These are phyloP conservation scores for Flammula alnicola DNA, from an alignment of 1,284 basidiomycete genomes.

Conservation along the genomic window DNA sequence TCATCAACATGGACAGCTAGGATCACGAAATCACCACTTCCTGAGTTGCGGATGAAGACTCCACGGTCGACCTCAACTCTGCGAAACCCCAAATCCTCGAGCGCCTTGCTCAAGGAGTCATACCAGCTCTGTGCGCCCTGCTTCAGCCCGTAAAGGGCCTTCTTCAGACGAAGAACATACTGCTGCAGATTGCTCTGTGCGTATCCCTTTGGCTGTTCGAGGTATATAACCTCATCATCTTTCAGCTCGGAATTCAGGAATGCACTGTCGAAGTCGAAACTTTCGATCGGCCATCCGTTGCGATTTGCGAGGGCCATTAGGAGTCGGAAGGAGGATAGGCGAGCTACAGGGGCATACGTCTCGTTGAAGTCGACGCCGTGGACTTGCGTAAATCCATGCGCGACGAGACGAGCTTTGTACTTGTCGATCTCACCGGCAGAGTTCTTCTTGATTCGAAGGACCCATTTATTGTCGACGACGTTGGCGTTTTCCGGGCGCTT, in stretches of 20 bases:
- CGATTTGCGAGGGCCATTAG: too few relatives aligned
- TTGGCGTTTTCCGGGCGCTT: slow-evolving; percentile 11
- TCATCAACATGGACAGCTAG: slow-evolving; percentile 17
- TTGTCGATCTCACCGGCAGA: neutral
- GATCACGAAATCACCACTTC: neutral
- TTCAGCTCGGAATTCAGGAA: too few relatives aligned
- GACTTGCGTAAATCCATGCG: neutral
- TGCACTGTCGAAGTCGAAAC: too few relatives aligned
- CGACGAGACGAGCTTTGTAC: neutral
- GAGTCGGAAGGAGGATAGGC: neutral
- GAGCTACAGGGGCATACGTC: neutral
- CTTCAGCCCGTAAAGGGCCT: slow-evolving; percentile 1
- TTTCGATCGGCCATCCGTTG: too few relatives aligned
- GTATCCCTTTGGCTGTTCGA: too few relatives aligned
- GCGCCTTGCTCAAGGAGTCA: neutral
- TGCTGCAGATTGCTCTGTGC: too few relatives aligned
- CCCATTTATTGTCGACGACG: slow-evolving; percentile 15
- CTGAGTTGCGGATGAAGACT: slow-evolving; percentile 1
- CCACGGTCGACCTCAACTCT: slow-evolving; percentile 11
- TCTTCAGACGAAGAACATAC: neutral
- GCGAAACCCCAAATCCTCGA: slow-evolving; percentile 12
- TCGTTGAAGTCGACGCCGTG: neutral
- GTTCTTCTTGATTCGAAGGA: slow-evolving; percentile 18
- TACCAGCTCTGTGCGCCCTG: neutral
- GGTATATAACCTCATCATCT: too few relatives aligned